Evolutionary conservation across 805 yeast genomes (phyloP).

Genomic region (Monosporozyma siamensis): DNA sequence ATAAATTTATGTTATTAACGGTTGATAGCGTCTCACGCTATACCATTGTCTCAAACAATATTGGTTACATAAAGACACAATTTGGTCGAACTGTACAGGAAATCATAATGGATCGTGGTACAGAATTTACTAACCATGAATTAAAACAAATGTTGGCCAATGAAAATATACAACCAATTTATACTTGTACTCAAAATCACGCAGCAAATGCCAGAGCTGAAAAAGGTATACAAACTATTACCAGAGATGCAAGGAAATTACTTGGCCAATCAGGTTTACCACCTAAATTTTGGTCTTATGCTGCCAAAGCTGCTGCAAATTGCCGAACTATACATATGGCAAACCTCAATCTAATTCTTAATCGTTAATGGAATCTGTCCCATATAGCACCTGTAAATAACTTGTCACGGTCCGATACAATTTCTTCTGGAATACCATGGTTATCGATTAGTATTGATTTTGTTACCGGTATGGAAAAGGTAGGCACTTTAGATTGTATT

Average conservation of each 20-base stretch:
- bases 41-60: conserved; percentile 3
- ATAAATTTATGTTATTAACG: conserved; percentile 5
- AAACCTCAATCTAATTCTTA: too few relatives aligned
- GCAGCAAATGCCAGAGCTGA: conserved; percentile 9
- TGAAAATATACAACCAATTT: conserved; percentile 3
- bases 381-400: too few relatives aligned
- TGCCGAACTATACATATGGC: too few relatives aligned
- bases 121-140: conserved; percentile 5
- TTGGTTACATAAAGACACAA: conserved; percentile 2
- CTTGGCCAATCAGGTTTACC: conserved; percentile 2
- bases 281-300: too few relatives aligned
- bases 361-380: too few relatives aligned
- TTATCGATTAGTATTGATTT: too few relatives aligned
- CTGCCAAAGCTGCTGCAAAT: too few relatives aligned
- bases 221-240: conserved; percentile 4
- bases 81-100: conserved; percentile 4
- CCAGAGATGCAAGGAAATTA: conserved; percentile 3
- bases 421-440: too few relatives aligned
- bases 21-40: conserved; percentile 9
- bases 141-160: background rate
- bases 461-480: background rate
- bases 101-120: conserved; percentile 6
- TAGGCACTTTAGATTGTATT: background rate
- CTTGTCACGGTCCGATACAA: too few relatives aligned
- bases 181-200: conserved; percentile 6